phyloP scores from a whole-genome alignment of 768 basidiomycete species.

The Heimioporus sp. region DNA sequence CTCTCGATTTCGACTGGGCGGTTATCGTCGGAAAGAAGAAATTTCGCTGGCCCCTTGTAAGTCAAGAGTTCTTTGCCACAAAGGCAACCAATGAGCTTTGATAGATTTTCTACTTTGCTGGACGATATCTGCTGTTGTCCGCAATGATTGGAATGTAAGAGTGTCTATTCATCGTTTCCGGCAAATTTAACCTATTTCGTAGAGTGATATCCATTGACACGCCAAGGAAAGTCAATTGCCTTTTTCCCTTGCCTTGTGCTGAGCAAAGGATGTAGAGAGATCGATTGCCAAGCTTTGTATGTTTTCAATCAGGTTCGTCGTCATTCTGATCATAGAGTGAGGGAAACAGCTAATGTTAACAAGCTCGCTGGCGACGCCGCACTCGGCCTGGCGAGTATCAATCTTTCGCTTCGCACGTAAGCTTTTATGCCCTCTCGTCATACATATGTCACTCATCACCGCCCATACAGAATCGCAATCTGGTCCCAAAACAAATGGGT shows the following conservation, averaged over 20 bases:
- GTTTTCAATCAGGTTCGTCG: constrained; percentile 43
- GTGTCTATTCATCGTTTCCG: not conserved
- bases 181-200: not conserved
- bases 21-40: constrained; percentile 39
- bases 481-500: constrained; percentile 61
- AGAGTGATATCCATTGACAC: constrained; percentile 38
- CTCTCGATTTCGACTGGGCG: constrained; percentile 42
- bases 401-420: constrained; percentile 46
- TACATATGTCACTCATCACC: constrained; percentile 5
- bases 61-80: constrained; percentile 18
- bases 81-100: constrained; percentile 5
- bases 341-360: not conserved
- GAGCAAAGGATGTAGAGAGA: constrained; percentile 21
- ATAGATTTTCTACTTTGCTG: constrained; percentile 45
- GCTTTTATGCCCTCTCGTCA: not conserved
- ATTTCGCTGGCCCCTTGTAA: constrained; percentile 48
- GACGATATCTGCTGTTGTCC: constrained; percentile 43
- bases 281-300: constrained; percentile 48
- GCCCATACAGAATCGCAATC: constrained; percentile 50
- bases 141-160: constrained; percentile 48
- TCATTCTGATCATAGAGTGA: not conserved
- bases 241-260: not conserved
- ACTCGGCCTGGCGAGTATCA: constrained; percentile 45
- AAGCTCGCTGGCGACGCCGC: constrained; percentile 44
- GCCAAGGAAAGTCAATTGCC: constrained; percentile 14